These are phyloP conservation scores for Exserohilum rostratum DNA, from an alignment of 2,329 filamentous ascomycete genomes.

Conservation along the genomic window DNA sequence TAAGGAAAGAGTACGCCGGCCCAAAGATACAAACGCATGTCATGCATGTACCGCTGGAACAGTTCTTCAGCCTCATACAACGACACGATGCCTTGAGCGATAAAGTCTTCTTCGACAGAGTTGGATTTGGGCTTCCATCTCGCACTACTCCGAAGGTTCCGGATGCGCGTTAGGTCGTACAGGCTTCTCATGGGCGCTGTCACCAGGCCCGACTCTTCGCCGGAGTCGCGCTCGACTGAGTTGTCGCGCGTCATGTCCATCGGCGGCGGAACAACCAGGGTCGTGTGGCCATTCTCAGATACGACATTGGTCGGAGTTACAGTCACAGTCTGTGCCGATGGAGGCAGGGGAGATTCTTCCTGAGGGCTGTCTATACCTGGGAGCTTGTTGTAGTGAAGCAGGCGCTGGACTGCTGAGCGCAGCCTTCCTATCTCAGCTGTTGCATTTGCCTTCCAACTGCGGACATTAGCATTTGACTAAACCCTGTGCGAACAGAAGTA, in stretches of 20 bases:
- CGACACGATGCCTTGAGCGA: slow-evolving; percentile 37
- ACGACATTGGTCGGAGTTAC: slow-evolving; percentile 34
- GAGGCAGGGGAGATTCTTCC: slow-evolving; percentile 19
- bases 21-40: slow-evolving; percentile 43
- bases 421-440: slow-evolving; percentile 33
- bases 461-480: background rate
- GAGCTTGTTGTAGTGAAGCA: slow-evolving; percentile 37
- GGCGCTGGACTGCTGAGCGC: slow-evolving; percentile 34
- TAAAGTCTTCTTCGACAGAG: slow-evolving; percentile 41
- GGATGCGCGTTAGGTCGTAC: slow-evolving; percentile 42
- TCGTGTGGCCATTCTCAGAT: slow-evolving; percentile 31
- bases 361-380: slow-evolving; percentile 27
- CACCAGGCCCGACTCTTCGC: slow-evolving; percentile 34
- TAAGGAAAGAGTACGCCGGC: slow-evolving; percentile 41
- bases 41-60: slow-evolving; percentile 38
- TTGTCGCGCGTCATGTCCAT: slow-evolving; percentile 46
- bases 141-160: slow-evolving; percentile 39
- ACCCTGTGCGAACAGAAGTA: background rate
- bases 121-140: slow-evolving; percentile 32
- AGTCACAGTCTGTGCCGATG: slow-evolving; percentile 17
- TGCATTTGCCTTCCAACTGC: slow-evolving; percentile 43
- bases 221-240: slow-evolving; percentile 37
- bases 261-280: slow-evolving; percentile 33
- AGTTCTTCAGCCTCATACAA: slow-evolving; percentile 38
- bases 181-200: slow-evolving; percentile 44